Conservation (phyloP, 2,329 filamentous ascomycete species). For the Alternaria alternata region DNA sequence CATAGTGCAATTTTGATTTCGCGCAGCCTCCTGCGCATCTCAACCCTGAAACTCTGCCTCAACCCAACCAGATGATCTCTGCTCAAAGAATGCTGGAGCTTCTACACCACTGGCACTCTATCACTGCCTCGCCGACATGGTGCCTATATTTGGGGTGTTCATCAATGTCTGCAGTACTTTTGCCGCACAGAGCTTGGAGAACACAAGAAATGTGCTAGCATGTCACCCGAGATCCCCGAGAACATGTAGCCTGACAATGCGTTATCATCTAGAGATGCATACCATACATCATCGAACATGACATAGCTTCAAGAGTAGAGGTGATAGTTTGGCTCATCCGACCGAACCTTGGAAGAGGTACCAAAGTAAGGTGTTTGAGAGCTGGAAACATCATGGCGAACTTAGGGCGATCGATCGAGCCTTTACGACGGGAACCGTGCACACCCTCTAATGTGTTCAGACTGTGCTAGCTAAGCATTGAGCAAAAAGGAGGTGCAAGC, state of each 20-base stretch:
- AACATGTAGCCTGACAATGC: background rate
- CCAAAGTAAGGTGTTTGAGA: background rate
- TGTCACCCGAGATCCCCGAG: background rate
- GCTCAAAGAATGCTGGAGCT: background rate
- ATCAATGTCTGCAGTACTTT: constrained; percentile 1
- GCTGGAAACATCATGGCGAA: constrained; percentile 4
- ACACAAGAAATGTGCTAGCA: constrained; percentile 5
- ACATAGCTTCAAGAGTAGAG: background rate
- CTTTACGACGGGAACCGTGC: constrained; percentile 1
- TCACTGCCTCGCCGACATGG: background rate
- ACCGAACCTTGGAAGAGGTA: background rate
- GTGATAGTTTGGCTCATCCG: background rate
- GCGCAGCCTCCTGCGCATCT: background rate
- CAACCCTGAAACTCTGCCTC: background rate
- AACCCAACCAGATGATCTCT: background rate
- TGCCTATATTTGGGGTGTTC: constrained; percentile 1
- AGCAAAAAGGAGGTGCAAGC: constrained; percentile 3
- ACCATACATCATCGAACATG: background rate
- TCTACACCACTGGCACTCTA: background rate
- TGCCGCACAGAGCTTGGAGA: constrained; percentile 1
- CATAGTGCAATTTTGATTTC: background rate
- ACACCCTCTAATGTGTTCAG: background rate
- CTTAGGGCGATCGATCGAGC: constrained; percentile 4
- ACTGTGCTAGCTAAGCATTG: background rate
- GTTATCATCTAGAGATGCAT: background rate